Percentiles rank a stretch among this genome's conserved stretches.
Conservation (phyloP, 2,329 filamentous ascomycete genomes). For the Stagonosporopsis chrysanthemi region DNA sequence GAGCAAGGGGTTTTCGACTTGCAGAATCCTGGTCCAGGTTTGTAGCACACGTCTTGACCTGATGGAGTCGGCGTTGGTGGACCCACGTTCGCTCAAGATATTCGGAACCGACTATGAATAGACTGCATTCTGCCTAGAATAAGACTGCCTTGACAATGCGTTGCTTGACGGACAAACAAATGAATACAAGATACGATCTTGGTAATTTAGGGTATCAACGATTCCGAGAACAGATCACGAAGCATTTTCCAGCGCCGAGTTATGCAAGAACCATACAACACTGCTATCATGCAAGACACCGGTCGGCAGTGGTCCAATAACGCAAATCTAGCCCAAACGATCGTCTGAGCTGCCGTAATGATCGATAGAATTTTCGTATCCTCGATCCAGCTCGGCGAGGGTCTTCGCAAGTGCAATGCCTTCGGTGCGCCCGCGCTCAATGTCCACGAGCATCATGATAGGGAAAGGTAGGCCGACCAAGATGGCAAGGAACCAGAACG, state of each 20-base stretch:
- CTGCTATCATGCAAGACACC: background rate
- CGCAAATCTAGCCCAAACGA: background rate
- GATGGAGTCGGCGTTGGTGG: background rate
- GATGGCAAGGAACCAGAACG: conserved; percentile 89
- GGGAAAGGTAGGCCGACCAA: conserved; percentile 87
- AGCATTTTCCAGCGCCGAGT: background rate
- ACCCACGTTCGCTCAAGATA: background rate
- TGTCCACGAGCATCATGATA: conserved; percentile 83
- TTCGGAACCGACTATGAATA: background rate
- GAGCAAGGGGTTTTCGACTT: background rate
- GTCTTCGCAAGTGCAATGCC: conserved; percentile 52
- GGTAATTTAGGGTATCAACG: conserved; percentile 5
- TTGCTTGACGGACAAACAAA: too few species aligned
- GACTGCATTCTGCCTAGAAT: background rate
- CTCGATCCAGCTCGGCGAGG: conserved; percentile 33
- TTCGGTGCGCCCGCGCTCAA: conserved; percentile 65
- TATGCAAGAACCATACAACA: conserved; percentile 1
- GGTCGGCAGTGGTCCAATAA: background rate
- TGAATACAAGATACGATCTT: background rate
- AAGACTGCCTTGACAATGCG: background rate
- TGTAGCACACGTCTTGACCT: background rate
- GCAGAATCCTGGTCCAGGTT: background rate
- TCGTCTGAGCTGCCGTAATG: background rate
- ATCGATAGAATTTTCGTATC: background rate
- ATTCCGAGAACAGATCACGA: background rate